Conservation (phyloP, 306 rosid genomes). For the Trifolium dubium region DNA sequence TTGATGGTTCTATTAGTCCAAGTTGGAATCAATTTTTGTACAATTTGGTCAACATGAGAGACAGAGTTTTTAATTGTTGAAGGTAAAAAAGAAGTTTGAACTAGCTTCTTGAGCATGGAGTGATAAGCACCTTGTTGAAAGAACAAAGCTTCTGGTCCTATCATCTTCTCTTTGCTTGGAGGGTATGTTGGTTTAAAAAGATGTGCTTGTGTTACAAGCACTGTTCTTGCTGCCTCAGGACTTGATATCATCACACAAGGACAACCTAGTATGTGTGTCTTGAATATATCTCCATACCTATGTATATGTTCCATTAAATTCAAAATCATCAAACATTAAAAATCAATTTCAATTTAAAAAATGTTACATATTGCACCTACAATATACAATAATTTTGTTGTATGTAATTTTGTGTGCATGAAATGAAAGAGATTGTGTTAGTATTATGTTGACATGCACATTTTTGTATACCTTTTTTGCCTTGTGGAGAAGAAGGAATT, state of each 20-base stretch:
- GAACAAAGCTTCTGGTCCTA: conserved; percentile 84
- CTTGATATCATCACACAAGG: conserved; percentile 90
- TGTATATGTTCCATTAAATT: background rate
- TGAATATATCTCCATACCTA: conserved; percentile 83
- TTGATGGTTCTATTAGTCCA: conserved; percentile 65
- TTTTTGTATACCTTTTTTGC: conserved; percentile 57
- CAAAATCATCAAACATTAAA: background rate
- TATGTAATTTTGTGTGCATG: too few species aligned
- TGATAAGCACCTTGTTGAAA: conserved; percentile 88
- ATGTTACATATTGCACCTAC: background rate
- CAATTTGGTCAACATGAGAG: conserved; percentile 69
- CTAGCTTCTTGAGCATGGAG: conserved; percentile 66
- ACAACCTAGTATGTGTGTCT: conserved; percentile 83
- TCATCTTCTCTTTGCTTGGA: conserved; percentile 81
- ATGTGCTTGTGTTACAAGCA: conserved; percentile 75
- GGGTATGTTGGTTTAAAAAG: conserved; percentile 87
- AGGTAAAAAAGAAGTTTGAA: conserved; percentile 70
- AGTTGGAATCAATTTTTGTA: conserved; percentile 56
- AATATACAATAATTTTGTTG: too few species aligned
- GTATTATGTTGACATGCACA: background rate
- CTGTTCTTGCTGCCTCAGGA: conserved; percentile 70
- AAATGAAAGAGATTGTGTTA: too few species aligned
- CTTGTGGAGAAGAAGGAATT: conserved; percentile 75
- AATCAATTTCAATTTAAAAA: background rate
- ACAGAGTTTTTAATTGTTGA: conserved; percentile 60